Percentiles rank a stretch among this genome's conserved stretches.
Conservation (phyloP, 2,329 filamentous ascomycete species). For the Lithohypha guttulata region DNA sequence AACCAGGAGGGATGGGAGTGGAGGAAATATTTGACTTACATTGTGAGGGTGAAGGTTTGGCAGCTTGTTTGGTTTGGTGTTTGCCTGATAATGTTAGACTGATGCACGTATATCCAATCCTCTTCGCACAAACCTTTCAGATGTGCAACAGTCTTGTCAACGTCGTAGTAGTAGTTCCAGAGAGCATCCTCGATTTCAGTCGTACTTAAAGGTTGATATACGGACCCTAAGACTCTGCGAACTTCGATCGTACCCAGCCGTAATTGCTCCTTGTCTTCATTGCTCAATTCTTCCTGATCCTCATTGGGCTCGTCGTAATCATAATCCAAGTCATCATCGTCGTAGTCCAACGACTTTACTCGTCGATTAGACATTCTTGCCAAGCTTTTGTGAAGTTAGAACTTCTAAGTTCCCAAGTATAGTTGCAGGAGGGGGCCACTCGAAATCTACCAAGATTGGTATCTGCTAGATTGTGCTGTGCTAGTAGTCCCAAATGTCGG, state of each 20-base stretch:
- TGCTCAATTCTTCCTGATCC: conserved; percentile 25
- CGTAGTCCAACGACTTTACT: conserved; percentile 34
- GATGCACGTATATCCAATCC: not conserved
- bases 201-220: conserved; percentile 51
- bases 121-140: conserved; percentile 49
- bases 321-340: conserved; percentile 33
- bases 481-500: too few relatives aligned
- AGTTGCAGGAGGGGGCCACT: too few relatives aligned
- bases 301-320: conserved; percentile 20
- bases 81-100: conserved; percentile 11
- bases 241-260: conserved; percentile 57
- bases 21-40: conserved; percentile 8
- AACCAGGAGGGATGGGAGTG: not conserved
- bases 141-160: conserved; percentile 74
- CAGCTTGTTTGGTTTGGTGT: conserved; percentile 16
- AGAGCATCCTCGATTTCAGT: conserved; percentile 76
- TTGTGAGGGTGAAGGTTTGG: conserved; percentile 4
- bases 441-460: too few relatives aligned
- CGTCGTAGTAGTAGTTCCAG: conserved; percentile 94
- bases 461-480: too few relatives aligned
- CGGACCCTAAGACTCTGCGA: conserved; percentile 52
- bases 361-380: conserved; percentile 35
- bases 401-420: too few relatives aligned
- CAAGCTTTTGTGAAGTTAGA: not conserved
- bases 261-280: conserved; percentile 46